Conservation (phyloP, 257 asterid genomes). For the Gynochthodes officinalis region DNA sequence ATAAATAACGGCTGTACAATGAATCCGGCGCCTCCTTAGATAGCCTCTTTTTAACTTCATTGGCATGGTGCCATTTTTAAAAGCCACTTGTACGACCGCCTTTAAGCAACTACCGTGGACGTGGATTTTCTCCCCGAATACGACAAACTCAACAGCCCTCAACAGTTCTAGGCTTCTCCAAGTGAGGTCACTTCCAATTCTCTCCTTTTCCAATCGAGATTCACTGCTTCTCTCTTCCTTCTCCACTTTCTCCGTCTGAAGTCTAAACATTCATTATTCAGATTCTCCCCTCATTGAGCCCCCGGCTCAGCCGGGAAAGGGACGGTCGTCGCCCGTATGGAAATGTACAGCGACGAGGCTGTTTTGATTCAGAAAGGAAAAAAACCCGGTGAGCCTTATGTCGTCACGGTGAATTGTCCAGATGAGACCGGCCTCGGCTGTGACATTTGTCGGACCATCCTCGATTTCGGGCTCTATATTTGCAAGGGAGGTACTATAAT, state of each 20-base stretch:
- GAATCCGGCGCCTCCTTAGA: too few species aligned
- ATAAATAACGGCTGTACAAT: too few species aligned
- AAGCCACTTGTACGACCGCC: not conserved
- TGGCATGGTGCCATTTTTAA: not conserved
- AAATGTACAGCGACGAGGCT: slow-evolving; percentile 50
- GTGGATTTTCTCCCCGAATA: too few species aligned
- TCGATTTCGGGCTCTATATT: slow-evolving; percentile 63
- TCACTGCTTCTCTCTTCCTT: too few species aligned
- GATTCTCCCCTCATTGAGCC: too few species aligned
- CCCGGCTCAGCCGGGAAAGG: not conserved
- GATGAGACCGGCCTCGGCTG: slow-evolving; percentile 68
- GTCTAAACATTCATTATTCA: too few species aligned
- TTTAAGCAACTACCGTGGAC: not conserved
- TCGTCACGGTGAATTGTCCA: slow-evolving; percentile 63
- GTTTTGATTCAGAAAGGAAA: slow-evolving; percentile 66
- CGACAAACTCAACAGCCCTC: too few species aligned
- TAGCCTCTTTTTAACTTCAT: too few species aligned
- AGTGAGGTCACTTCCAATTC: not conserved
- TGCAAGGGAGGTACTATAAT: slow-evolving; percentile 55
- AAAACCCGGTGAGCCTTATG: slow-evolving; percentile 54
- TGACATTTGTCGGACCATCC: slow-evolving; percentile 61
- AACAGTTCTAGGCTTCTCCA: slow-evolving; percentile 1
- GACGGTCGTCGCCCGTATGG: slow-evolving; percentile 22
- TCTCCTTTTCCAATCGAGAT: not conserved
- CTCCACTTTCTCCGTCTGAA: too few species aligned